Evolutionary conservation across 805 yeast genomes (phyloP), one percentile per base, ranked within the genome.

Genomic region (Lipomyces lipofer): DNA sequence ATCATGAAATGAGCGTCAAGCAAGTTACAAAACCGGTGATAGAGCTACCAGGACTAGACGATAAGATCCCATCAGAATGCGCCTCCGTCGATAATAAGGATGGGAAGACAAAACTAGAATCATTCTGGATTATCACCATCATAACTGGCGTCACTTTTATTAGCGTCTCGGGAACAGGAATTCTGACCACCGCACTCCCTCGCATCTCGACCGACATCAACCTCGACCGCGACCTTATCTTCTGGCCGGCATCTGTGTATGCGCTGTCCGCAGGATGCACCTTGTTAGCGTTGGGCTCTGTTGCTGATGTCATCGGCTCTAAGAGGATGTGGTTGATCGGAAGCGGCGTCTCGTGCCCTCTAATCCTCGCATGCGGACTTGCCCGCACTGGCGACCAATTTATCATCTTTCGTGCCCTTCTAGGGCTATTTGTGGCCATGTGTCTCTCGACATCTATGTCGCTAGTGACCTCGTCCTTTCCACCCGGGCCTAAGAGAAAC

Each of bases 121-220:
- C 40, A 36, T 36, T 36, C 24, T 36, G 24, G 40, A 36, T 36
- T 36, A 36, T 36, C 40, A 36, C 40, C 22, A 36, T 36, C 22
- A 7, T 36, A 36, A 36, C 40, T 36, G 40, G 40, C 40, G 24
- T 36, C 40, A 36, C 40, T 36, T 36, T 36, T 36, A 17, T 36
- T 36, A 36, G 40, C 40, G 40, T 36, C 40, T 15, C 40, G 40
- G 40, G 40, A 36, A 17, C 40, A 17, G 40, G 40, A 36, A 36
- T 36, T 36, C 40, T 36, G 40, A 36, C 40, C 40, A 36, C 40
- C 40, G 40, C 40, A 36, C 40, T 36, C 40, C 40, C 40, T 36
- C 40, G 40, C 40, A 36, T 36, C 40, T 36, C 40, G 22, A 36
- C 40, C 40, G 40, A 36, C 40, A 36, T 36, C 40, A 36, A 36